Percentiles rank a stretch among this genome's conserved stretches.
phyloP scores from a whole-genome alignment of 1,139 yeast species.

The Candida buenavistaensis region DNA sequence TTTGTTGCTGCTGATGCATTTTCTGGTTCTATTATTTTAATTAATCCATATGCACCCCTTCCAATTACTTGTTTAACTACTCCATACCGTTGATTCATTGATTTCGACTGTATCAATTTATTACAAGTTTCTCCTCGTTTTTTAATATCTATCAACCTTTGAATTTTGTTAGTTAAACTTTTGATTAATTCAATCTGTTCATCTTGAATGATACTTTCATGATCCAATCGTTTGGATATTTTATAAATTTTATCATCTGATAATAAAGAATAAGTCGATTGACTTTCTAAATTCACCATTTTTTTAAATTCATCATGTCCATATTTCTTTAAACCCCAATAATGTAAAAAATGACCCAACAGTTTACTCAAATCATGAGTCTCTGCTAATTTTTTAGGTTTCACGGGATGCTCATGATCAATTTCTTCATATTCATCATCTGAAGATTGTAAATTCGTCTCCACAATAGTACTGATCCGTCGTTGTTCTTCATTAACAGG shows the following conservation, averaged over 20 bases:
- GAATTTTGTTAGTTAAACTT: slow-evolving; percentile 44
- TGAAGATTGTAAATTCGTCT: slow-evolving; percentile 19
- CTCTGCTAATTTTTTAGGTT: slow-evolving; percentile 16
- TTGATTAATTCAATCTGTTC: slow-evolving; percentile 54
- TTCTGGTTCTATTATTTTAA: slow-evolving; percentile 64
- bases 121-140: slow-evolving; percentile 16
- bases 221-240: slow-evolving; percentile 22
- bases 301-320: slow-evolving; percentile 14
- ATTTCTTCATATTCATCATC: slow-evolving; percentile 19
- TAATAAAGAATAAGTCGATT: slow-evolving; percentile 31
- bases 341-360: slow-evolving; percentile 22
- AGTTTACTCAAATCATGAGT: slow-evolving; percentile 22
- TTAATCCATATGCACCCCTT: slow-evolving; percentile 84
- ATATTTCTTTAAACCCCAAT: slow-evolving; percentile 25
- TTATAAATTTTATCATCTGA: slow-evolving; percentile 23
- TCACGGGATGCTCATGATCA: slow-evolving; percentile 31
- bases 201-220: slow-evolving; percentile 56
- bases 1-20: slow-evolving; percentile 16
- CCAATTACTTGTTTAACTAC: slow-evolving; percentile 80
- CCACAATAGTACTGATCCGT: slow-evolving; percentile 25
- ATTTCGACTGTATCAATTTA: slow-evolving; percentile 23
- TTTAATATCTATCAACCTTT: slow-evolving; percentile 22
- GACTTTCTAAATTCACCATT: slow-evolving; percentile 31
- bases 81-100: slow-evolving; percentile 65
- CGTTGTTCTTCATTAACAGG: slow-evolving; percentile 10